Percentiles rank a stretch among this genome's conserved stretches.
phyloP scores from a whole-genome alignment of 345 rosid species.

The Syzygium grande region DNA sequence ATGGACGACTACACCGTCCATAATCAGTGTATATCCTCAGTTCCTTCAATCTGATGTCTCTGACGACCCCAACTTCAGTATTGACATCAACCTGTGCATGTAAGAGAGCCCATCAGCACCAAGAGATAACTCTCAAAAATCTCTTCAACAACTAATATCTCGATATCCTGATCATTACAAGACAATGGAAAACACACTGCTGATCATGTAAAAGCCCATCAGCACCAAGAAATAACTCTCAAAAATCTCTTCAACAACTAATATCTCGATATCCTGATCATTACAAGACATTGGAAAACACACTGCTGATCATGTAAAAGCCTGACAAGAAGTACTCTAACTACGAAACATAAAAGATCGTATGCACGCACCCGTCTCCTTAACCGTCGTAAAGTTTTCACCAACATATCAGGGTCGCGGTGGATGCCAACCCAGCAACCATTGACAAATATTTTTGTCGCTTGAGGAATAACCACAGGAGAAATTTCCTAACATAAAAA shows the following conservation, averaged over 20 bases:
- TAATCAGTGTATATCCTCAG: constrained; percentile 91
- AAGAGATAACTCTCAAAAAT: background rate
- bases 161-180: background rate
- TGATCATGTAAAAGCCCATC: background rate
- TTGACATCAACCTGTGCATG: constrained; percentile 78
- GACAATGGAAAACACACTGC: background rate
- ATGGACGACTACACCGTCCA: constrained; percentile 97
- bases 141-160: background rate
- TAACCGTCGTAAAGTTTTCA: constrained; percentile 79
- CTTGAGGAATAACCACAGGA: constrained; percentile 90
- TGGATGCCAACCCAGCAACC: constrained; percentile 99
- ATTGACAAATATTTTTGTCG: constrained; percentile 91
- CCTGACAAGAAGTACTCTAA: background rate
- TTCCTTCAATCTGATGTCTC: constrained; percentile 88
- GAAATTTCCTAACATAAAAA: constrained; percentile 70
- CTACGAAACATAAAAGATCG: background rate
- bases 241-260: background rate
- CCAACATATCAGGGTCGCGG: constrained; percentile 99
- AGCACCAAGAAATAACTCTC: background rate
- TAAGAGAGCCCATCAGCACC: constrained; percentile 2
- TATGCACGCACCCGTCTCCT: constrained; percentile 53
- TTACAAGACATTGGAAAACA: background rate
- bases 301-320: background rate
- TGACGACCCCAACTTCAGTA: constrained; percentile 96
- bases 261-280: background rate